Conservation (phyloP, 1,284 basidiomycete species). For the Puccinia polysora region DNA sequence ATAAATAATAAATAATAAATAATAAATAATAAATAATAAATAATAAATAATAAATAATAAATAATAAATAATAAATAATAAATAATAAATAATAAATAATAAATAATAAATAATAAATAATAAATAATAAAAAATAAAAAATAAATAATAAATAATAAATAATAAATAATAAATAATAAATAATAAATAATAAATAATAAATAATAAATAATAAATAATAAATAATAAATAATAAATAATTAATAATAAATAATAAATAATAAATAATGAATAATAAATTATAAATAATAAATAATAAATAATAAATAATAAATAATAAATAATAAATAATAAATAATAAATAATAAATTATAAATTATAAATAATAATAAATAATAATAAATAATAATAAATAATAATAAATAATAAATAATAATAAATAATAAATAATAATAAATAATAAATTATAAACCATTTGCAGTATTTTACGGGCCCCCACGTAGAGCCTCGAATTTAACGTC, state of each 20-base stretch:
- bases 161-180: conserved; percentile 1
- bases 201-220: not conserved
- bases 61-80: no score
- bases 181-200: not conserved
- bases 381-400: not conserved
- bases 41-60: no score
- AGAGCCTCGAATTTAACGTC: no score
- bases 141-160: not conserved
- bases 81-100: no score
- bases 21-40: no score
- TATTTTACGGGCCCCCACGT: no score
- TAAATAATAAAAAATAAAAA: not conserved
- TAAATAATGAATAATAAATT: no score
- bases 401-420: not conserved
- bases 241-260: not conserved
- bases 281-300: not conserved
- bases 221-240: not conserved
- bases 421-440: not conserved
- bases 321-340: not conserved
- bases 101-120: not conserved
- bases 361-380: not conserved
- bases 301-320: not conserved
- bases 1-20: no score
- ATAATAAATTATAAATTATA: not conserved
- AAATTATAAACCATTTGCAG: no score